Evolutionary conservation across 805 yeast genomes (phyloP), one percentile per base, ranked within the genome.

Genomic region (Komagataella mondaviorum): DNA sequence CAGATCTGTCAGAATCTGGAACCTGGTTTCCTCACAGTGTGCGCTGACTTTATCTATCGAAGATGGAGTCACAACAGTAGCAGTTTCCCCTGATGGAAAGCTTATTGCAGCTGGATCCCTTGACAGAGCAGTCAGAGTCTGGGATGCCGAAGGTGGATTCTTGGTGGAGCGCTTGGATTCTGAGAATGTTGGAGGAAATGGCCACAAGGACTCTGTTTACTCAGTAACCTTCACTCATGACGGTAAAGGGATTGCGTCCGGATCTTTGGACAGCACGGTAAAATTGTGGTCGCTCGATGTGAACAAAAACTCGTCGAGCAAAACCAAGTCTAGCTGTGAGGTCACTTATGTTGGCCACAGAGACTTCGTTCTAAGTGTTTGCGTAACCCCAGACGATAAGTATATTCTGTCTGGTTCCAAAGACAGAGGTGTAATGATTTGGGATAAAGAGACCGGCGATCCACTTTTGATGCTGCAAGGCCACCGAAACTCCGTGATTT

Each of bases 11-110:
- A 79, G 96, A 65, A 85, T 93, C 62, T 91, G 99, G 99, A 96
- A 91, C 67, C 77, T 90, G 63, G 80, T 86, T 59, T 78, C 88
- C 45, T 93, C 96, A 22, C 89, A 87, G 70, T 88, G 96, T 66
- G 81, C 89, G 20, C 75, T 89, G 62, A 89, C 96, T 48, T 74
- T 91, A 57, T 80, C 89, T 16, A 90, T 91, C 60, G 97, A 91
- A 69, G 98, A 91, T 66, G 99, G 99, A 59, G 98, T 91, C 51
- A 91, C 99, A 52, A 91, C 99, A 0, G 97, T 91, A 48, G 96
- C 97, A 18, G 91, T 91, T 46, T 87, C 96, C 6, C 97, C 97
- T 49, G 95, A 91, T 67, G 96, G 97, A 45, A 80, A 83, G 59
- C 79, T 82, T 60, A 88, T 93, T 60, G 98, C 97, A 45, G 98